Evolutionary conservation across 202 grass and related monocot species (phyloP).

Genomic region (Musa balbisiana): DNA sequence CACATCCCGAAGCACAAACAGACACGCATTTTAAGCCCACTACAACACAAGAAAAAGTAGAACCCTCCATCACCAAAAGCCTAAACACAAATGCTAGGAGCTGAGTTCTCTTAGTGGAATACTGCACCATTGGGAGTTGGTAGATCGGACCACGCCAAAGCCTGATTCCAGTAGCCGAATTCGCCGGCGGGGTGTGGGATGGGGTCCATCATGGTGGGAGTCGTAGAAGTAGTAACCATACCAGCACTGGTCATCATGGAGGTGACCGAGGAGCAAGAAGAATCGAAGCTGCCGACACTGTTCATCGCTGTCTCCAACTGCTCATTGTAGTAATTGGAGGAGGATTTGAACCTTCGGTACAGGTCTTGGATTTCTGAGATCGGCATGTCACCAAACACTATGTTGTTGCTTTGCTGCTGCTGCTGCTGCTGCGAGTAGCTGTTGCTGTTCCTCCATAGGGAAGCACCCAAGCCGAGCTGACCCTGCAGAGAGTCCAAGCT

Average conservation of each 20-base stretch:
- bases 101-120: neutral
- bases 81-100: neutral
- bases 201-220: neutral
- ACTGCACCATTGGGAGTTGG: conserved; percentile 12
- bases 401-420: conserved; percentile 10
- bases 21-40: neutral
- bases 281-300: conserved; percentile 3
- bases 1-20: too few species aligned
- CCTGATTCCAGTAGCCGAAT: conserved; percentile 20
- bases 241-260: neutral
- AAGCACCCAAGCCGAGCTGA: conserved; percentile 10
- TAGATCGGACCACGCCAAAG: conserved; percentile 11
- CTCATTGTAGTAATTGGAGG: conserved; percentile 25
- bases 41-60: neutral
- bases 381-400: conserved; percentile 14
- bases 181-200: conserved; percentile 3
- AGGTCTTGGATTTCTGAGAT: conserved; percentile 27
- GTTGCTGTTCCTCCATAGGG: conserved; percentile 1
- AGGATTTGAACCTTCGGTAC: conserved; percentile 19
- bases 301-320: conserved; percentile 33
- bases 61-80: neutral
- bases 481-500: conserved; percentile 24
- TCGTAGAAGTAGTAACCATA: neutral
- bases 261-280: neutral
- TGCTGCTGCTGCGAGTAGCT: neutral